Percentiles rank a stretch among this genome's conserved stretches.
Conservation (phyloP, 306 rosid species). For the Malus domestica region ASM211411v1 NC_041790.1:31525501-31526000, state of each 20-base stretch:
- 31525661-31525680: conserved; percentile 95
- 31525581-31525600: neutral
- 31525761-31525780: conserved; percentile 86
- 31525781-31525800: conserved; percentile 92
- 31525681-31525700: conserved; percentile 97
- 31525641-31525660: conserved; percentile 91
- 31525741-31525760: conserved; percentile 89
- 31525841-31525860: conserved; percentile 11
- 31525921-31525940: conserved; percentile 85
- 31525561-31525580: neutral
- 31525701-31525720: conserved; percentile 89
- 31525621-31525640: conserved; percentile 93
- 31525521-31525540: conserved; percentile 14
- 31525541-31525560: neutral
- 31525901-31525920: conserved; percentile 83
- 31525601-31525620: conserved; percentile 64
- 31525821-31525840: conserved; percentile 75
- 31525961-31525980: conserved; percentile 95
- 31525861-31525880: neutral
- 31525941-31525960: conserved; percentile 98
- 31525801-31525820: conserved; percentile 98
- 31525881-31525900: neutral
- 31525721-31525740: conserved; percentile 80
- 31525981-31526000: conserved; percentile 92
- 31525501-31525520: conserved; percentile 99